Evolutionary conservation across 2,329 filamentous ascomycete genomes (phyloP).

Genomic region (Magnaporthiopsis poae): DNA sequence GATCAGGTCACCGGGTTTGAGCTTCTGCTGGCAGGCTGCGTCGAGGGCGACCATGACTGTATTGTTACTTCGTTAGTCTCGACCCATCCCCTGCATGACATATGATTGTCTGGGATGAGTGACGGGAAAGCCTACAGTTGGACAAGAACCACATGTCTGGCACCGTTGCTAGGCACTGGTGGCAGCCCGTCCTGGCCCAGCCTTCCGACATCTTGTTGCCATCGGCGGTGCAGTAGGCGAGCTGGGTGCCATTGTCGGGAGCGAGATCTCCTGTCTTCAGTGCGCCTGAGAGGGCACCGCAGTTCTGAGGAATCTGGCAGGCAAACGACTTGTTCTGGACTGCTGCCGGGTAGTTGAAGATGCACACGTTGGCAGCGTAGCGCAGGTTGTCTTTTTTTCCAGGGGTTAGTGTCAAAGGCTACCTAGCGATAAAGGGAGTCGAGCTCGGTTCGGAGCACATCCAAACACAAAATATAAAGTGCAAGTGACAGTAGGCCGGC

Average conservation of each 20-base stretch:
- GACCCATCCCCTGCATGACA: not conserved
- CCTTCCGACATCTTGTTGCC: constrained; percentile 22
- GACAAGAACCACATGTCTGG: constrained; percentile 32
- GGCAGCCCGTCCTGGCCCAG: constrained; percentile 26
- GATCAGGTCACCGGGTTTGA: constrained; percentile 26
- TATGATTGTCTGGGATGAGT: not conserved
- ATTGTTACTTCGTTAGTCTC: constrained; percentile 9
- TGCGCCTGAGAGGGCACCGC: constrained; percentile 28
- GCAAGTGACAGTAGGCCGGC: not conserved
- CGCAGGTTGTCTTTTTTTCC: constrained; percentile 35
- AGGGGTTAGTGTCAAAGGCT: constrained; percentile 13
- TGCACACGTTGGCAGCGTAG: constrained; percentile 37
- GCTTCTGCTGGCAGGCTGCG: constrained; percentile 38
- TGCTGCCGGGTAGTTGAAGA: constrained; percentile 28
- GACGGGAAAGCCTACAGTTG: constrained; percentile 34
- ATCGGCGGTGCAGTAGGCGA: constrained; percentile 33
- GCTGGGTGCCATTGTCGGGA: constrained; percentile 18
- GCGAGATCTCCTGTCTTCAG: constrained; percentile 25
- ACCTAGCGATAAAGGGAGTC: too few species aligned
- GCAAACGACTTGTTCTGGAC: constrained; percentile 28
- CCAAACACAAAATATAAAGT: not conserved
- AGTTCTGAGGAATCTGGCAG: constrained; percentile 33
- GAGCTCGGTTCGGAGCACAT: too few species aligned
- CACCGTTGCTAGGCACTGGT: constrained; percentile 33
- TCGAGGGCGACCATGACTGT: constrained; percentile 37